Base-by-base conservation (phyloP, 495 filamentous ascomycete species). In the Articulospora tetracladia region DNA sequence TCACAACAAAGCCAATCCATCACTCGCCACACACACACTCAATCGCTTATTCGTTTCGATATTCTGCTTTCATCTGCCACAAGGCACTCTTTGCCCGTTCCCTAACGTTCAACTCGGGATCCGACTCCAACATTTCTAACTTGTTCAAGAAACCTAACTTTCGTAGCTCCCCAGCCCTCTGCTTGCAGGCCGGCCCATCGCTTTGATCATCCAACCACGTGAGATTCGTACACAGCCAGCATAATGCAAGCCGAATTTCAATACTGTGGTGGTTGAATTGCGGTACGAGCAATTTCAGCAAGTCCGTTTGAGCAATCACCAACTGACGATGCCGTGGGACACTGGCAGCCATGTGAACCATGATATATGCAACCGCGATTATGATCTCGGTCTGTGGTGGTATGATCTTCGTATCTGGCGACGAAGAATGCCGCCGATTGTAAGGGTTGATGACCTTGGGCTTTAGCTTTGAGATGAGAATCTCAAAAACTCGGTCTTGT, bases 291-390 rank as follows among this genome's bases (percentile, higher is more conserved):
- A 88, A 74, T 60, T 75, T 77, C 20, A 86, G 69, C 24, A 86
- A 58, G 32, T 83, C 80, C 2, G 75, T 80, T 60, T 84, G 81
- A 30, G 82, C 73, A 13, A 84, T 76, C 0, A 86, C 73, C 4
- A 83, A 66, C 59, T 90, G 83, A 8, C 90, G 87, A 69, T 97
- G 91, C 44, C 81, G 77, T 0, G 92, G 86, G 15, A 80, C 73
- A 54, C 90, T 88, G 15, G 91, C 92, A 15, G 92, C 91, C 61
- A 98, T 84, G 73, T 97, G 91, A 41, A 91, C 85, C 54, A 98
- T 76, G 55, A 95, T 81, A 66, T 82, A 91, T 26, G 87, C 82
- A 25, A 91, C 86, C 17, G 89, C 79, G 65, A 76, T 80, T 58
- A 96, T 78, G 58, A 97, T 87, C 71, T 94, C 88, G 53, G 79